phyloP scores from a whole-genome alignment of 164 flowering plant genomes.

The Nymphaea thermarum region DNA sequence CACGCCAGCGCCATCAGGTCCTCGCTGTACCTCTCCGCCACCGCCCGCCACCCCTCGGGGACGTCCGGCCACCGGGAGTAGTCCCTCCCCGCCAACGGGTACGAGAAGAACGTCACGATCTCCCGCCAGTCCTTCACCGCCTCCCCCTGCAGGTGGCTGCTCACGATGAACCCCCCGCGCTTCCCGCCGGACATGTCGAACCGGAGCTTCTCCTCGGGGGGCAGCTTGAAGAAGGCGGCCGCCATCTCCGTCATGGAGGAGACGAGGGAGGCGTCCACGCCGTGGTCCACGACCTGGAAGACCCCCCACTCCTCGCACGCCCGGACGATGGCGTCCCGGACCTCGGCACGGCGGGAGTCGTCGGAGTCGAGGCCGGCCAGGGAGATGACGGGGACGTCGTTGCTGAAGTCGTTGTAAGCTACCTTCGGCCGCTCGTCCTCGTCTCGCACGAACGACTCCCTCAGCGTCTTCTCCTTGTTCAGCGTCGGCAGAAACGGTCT shows the following conservation, averaged over 20 bases:
- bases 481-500: slow-evolving; percentile 3
- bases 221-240: slow-evolving; percentile 55
- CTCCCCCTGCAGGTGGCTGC: slow-evolving; percentile 56
- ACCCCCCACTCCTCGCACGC: slow-evolving; percentile 89
- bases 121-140: slow-evolving; percentile 7
- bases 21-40: slow-evolving; percentile 56
- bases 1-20: slow-evolving; percentile 63
- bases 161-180: slow-evolving; percentile 78
- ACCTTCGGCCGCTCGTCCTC: slow-evolving; percentile 83
- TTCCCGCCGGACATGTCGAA: slow-evolving; percentile 79
- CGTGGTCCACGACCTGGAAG: slow-evolving; percentile 80
- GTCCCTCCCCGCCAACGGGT: slow-evolving; percentile 1
- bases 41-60: slow-evolving; percentile 12
- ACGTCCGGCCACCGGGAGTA: slow-evolving; percentile 21
- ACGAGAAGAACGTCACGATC: slow-evolving; percentile 7
- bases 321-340: slow-evolving; percentile 46
- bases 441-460: slow-evolving; percentile 49
- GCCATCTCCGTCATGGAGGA: slow-evolving; percentile 52
- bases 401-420: slow-evolving; percentile 61
- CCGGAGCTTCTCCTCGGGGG: slow-evolving; percentile 66
- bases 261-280: slow-evolving; percentile 43
- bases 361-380: slow-evolving; percentile 50
- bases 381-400: slow-evolving; percentile 62
- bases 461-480: slow-evolving; percentile 34
- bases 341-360: slow-evolving; percentile 30